Conservation (phyloP, 352 stramenopile genomes). For the Aphanomyces stellatus region DNA sequence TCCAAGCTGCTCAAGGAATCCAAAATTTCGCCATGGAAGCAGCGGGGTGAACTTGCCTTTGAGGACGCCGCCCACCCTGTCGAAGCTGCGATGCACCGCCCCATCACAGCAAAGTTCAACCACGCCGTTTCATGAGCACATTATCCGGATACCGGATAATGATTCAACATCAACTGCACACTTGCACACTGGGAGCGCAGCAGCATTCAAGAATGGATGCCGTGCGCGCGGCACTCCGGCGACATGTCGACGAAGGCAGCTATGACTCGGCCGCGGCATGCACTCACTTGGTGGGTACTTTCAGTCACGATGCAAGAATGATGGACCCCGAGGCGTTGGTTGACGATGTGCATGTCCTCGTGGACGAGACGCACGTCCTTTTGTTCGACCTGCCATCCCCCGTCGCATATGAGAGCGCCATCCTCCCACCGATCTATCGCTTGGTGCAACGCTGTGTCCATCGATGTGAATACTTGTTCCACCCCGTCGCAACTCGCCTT, state of each 20-base stretch:
- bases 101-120: neutral
- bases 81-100: too few species aligned
- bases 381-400: neutral
- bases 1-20: too few species aligned
- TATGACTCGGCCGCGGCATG: neutral
- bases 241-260: neutral
- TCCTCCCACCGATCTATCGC: neutral
- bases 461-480: neutral
- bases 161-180: neutral
- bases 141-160: constrained; percentile 1
- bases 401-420: neutral
- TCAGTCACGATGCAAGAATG: neutral
- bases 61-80: too few species aligned
- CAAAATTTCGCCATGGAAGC: too few species aligned
- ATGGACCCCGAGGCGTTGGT: neutral
- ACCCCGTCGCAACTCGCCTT: neutral
- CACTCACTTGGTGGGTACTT: neutral
- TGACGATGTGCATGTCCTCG: neutral
- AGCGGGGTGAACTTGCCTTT: too few species aligned
- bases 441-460: neutral
- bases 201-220: neutral
- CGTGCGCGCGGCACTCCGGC: neutral
- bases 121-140: neutral
- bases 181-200: neutral
- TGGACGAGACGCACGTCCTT: neutral